Conservation (phyloP, 2,329 filamentous ascomycete genomes). For the Fusarium circinatum region DNA sequence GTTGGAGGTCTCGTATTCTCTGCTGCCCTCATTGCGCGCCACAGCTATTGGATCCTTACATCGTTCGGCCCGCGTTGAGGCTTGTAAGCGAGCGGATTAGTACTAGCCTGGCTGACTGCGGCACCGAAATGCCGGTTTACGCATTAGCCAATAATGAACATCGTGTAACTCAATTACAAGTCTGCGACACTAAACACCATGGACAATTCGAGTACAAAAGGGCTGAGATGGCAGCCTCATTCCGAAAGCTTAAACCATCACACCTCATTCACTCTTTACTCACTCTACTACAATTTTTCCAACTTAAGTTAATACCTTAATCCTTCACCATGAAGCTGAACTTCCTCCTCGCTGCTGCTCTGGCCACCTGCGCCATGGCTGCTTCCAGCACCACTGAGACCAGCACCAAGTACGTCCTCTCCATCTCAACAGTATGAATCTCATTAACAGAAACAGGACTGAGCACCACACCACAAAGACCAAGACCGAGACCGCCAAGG, state of each 20-base stretch:
- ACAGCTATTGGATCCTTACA: background rate
- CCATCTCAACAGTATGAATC: rapidly evolving
- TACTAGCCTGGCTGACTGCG: background rate
- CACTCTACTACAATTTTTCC: background rate
- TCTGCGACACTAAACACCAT: background rate
- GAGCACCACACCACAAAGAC: background rate
- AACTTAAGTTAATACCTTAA: background rate
- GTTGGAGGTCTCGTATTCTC: background rate
- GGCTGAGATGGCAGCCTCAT: background rate
- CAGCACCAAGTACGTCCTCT: background rate
- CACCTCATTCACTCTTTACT: background rate
- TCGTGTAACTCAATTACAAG: background rate
- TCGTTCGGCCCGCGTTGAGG: background rate
- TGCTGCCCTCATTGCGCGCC: background rate
- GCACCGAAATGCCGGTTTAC: conserved; percentile 22
- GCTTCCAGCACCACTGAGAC: conserved; percentile 8
- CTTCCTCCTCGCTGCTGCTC: conserved; percentile 9
- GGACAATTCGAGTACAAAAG: background rate
- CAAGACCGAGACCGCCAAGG: background rate
- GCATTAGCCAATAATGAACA: conserved; percentile 2
- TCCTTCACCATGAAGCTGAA: conserved; percentile 21
- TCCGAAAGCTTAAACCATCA: background rate
- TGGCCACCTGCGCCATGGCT: conserved; percentile 1
- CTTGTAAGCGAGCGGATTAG: background rate
- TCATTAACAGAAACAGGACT: background rate